Conservation (phyloP, 495 filamentous ascomycete species). For the Durotheca rogersii region DNA sequence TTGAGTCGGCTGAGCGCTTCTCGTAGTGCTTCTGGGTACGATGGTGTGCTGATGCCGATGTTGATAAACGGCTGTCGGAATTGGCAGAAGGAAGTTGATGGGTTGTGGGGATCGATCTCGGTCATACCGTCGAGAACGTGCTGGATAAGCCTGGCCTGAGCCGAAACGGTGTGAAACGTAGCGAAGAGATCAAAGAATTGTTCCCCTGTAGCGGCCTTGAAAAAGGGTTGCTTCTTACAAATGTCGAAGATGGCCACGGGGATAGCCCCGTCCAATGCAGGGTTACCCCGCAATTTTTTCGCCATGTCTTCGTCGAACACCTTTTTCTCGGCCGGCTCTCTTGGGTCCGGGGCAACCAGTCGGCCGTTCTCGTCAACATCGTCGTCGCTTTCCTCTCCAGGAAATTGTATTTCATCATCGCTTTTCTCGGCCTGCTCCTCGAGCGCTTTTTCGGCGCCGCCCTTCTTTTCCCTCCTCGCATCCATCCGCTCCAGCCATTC, state of each 20-base stretch:
- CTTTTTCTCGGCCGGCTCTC: conserved; percentile 30
- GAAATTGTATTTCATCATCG: conserved; percentile 42
- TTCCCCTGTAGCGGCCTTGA: conserved; percentile 62
- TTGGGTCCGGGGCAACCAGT: conserved; percentile 46
- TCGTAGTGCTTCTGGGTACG: conserved; percentile 72
- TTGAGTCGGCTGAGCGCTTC: conserved; percentile 62
- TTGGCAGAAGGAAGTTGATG: conserved; percentile 65
- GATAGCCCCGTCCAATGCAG: conserved; percentile 85
- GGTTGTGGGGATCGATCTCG: conserved; percentile 56
- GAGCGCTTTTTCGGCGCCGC: conserved; percentile 40
- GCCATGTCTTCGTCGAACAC: conserved; percentile 59
- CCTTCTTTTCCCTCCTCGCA: conserved; percentile 67
- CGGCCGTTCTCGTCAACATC: conserved; percentile 33
- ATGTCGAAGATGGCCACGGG: conserved; percentile 90
- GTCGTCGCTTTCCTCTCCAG: conserved; percentile 44
- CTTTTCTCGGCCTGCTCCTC: conserved; percentile 46
- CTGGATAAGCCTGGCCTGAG: conserved; percentile 66
- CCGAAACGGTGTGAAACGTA: conserved; percentile 63
- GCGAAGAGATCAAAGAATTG: conserved; percentile 80
- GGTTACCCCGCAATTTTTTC: conserved; percentile 68
- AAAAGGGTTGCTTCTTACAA: conserved; percentile 73
- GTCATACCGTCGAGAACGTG: conserved; percentile 70
- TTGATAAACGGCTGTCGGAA: conserved; percentile 70
- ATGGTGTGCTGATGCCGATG: conserved; percentile 58
- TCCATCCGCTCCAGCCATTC: conserved; percentile 83